These are phyloP conservation scores for Rubus idaeus DNA, from an alignment of 306 rosid species.

Conservation along the genomic window DNA sequence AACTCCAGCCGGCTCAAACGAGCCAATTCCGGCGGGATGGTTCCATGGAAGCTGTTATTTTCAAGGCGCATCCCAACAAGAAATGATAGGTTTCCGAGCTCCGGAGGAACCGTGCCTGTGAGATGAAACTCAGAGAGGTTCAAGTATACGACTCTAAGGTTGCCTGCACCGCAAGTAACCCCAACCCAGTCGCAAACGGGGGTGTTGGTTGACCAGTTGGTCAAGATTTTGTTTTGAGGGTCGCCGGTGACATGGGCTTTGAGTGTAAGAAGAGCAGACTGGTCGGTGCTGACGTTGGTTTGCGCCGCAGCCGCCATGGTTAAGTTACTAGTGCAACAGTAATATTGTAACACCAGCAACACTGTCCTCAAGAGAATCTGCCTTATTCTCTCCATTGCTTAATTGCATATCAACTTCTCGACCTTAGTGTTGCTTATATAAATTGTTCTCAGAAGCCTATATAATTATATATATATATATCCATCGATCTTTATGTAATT, in stretches of 20 bases:
- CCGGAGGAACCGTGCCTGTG: conserved; percentile 21
- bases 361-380: not conserved
- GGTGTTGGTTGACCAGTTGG: conserved; percentile 21
- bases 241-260: conserved; percentile 17
- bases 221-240: not conserved
- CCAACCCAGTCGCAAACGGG: conserved; percentile 26
- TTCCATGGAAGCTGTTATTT: conserved; percentile 28
- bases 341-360: not conserved
- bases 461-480: too few species aligned
- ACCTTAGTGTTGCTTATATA: not conserved
- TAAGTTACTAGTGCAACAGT: not conserved
- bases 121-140: conserved; percentile 21
- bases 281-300: conserved; percentile 12
- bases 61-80: conserved; percentile 7
- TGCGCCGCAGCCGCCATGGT: not conserved
- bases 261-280: conserved; percentile 25
- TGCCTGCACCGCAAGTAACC: conserved; percentile 2
- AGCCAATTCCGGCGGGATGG: conserved; percentile 3
- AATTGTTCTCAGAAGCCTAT: too few species aligned
- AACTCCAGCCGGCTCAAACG: conserved; percentile 11
- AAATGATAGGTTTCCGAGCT: conserved; percentile 23
- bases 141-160: conserved; percentile 14
- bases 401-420: not conserved
- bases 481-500: not conserved
- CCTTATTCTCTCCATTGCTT: not conserved